Evolutionary conservation across 31 red algal genomes (phyloP).

Genomic region (Bonnemaisonia californica): DNA sequence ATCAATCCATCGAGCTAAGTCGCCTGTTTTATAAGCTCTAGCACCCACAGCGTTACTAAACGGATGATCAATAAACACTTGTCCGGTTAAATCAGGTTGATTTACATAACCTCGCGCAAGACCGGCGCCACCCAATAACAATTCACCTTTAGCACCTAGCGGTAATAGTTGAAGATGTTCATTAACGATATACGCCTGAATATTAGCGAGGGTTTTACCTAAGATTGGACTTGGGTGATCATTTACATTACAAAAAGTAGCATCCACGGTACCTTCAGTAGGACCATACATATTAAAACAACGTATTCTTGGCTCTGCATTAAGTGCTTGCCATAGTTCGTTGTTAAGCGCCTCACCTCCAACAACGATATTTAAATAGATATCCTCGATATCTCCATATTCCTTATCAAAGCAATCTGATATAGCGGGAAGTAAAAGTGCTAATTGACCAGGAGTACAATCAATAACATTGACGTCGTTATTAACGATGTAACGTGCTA

Average conservation of each 20-base stretch:
- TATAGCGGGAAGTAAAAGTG: too few relatives aligned
- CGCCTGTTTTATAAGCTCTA: constrained; percentile 55
- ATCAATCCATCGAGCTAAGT: constrained; percentile 42
- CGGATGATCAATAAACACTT: constrained; percentile 21
- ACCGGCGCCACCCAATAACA: constrained; percentile 13
- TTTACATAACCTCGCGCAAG: constrained; percentile 9
- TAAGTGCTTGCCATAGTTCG: too few relatives aligned
- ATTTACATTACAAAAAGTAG: neutral
- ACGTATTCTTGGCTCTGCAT: too few relatives aligned
- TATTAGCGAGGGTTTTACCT: constrained; percentile 15
- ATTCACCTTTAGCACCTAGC: constrained; percentile 2
- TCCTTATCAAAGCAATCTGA: too few relatives aligned
- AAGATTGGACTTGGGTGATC: neutral
- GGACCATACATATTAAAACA: constrained; percentile 44
- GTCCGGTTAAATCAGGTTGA: neutral
- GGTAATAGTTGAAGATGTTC: neutral
- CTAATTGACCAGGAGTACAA: too few relatives aligned
- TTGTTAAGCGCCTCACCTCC: too few relatives aligned
- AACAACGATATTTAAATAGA: too few relatives aligned
- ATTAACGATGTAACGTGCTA: too few relatives aligned
- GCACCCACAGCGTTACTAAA: constrained; percentile 2
- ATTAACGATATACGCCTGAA: constrained; percentile 13
- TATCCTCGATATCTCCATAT: too few relatives aligned
- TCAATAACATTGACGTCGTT: too few relatives aligned
- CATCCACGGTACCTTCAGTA: constrained; percentile 15